Conservation (phyloP, 1,139 yeast genomes). For the Fermentozyma sake region DNA sequence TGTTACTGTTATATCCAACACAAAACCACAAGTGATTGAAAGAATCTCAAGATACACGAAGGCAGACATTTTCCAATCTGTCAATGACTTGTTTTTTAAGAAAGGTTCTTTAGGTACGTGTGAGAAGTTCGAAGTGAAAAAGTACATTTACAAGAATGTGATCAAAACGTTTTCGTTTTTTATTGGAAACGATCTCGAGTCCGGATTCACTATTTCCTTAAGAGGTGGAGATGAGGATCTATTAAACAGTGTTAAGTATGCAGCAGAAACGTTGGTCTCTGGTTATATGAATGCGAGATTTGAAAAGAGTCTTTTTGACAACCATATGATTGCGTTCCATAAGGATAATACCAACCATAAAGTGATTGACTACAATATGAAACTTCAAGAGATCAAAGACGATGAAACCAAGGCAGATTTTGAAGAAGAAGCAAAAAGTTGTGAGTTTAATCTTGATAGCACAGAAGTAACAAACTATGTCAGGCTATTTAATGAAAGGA, state of each 20-base stretch:
- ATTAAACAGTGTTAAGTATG: constrained; percentile 66
- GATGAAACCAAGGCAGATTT: constrained; percentile 7
- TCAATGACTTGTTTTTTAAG: constrained; percentile 45
- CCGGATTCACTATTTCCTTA: constrained; percentile 79
- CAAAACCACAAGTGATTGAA: constrained; percentile 79
- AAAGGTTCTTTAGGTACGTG: constrained; percentile 69
- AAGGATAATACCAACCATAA: constrained; percentile 6
- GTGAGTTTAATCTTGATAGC: constrained; percentile 21
- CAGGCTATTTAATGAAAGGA: constrained; percentile 44
- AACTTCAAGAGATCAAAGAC: constrained; percentile 7
- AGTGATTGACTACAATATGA: constrained; percentile 5
- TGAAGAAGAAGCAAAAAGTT: constrained; percentile 10
- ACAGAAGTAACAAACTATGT: constrained; percentile 44
- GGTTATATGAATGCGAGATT: constrained; percentile 72
- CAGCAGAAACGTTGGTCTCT: constrained; percentile 75
- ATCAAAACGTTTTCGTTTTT: constrained; percentile 74
- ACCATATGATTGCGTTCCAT: constrained; percentile 33
- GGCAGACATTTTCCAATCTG: constrained; percentile 65
- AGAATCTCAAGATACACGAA: constrained; percentile 75
- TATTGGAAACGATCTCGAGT: constrained; percentile 66
- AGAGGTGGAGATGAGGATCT: constrained; percentile 68
- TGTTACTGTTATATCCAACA: constrained; percentile 71
- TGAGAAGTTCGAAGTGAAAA: constrained; percentile 62
- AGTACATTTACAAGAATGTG: constrained; percentile 50
- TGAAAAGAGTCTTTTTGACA: constrained; percentile 78